phyloP scores from a whole-genome alignment of 768 basidiomycete species.

The Pseudohyphozyma bogoriensis region DNA sequence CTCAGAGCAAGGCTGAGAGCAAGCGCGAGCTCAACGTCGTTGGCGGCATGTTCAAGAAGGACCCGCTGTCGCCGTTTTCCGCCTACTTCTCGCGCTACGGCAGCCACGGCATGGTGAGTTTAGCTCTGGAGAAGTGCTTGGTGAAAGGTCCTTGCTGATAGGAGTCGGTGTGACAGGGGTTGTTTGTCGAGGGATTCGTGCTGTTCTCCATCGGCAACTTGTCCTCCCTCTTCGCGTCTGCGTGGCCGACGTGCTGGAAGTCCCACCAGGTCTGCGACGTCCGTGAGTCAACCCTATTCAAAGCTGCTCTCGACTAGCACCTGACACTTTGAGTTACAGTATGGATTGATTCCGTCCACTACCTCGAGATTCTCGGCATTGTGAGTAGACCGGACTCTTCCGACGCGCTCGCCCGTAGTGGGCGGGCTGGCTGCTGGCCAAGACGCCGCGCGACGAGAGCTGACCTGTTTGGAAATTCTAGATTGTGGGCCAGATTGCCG shows the following conservation, averaged over 20 bases:
- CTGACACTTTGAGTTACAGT: not conserved
- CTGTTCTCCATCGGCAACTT: constrained; percentile 43
- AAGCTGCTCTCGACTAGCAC: fast-evolving
- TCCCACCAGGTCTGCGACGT: constrained; percentile 32
- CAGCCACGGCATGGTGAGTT: constrained; percentile 37
- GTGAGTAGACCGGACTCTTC: too few relatives aligned
- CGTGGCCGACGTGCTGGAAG: constrained; percentile 41
- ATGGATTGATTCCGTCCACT: constrained; percentile 39
- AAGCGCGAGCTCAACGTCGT: constrained; percentile 36
- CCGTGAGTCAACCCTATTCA: not conserved
- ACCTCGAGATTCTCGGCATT: constrained; percentile 40
- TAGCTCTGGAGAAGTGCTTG: not conserved
- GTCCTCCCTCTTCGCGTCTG: constrained; percentile 36
- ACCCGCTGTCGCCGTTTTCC: constrained; percentile 31
- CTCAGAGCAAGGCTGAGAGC: constrained; percentile 36
- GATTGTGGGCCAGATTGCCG: constrained; percentile 40
- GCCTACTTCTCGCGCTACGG: constrained; percentile 38
- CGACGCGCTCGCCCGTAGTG: too few relatives aligned
- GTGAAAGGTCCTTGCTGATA: too few relatives aligned
- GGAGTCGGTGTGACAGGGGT: too few relatives aligned
- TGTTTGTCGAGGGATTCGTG: constrained; percentile 35
- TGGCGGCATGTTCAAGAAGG: constrained; percentile 38
- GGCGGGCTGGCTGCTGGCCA: too few relatives aligned
- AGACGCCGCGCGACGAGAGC: too few relatives aligned
- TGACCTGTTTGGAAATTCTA: too few relatives aligned